Evolutionary conservation across 2,329 filamentous ascomycete genomes (phyloP).

Genomic region (Botrytis pseudocinerea): DNA sequence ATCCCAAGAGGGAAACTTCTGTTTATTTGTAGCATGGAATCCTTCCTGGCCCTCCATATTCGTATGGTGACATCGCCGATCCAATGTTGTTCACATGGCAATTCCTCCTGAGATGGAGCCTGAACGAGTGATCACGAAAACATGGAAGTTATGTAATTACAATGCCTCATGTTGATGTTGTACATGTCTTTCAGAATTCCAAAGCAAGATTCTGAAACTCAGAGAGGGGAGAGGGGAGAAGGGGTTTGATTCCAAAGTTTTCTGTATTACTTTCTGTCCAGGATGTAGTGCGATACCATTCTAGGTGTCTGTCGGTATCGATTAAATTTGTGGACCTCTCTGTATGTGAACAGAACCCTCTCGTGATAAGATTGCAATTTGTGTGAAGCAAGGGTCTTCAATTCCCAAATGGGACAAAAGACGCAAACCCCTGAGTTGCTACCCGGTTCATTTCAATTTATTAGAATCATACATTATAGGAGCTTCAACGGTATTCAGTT

Average conservation of each 20-base stretch:
- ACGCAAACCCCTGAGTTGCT: not conserved
- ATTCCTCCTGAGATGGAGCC: not conserved
- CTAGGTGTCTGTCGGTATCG: not conserved
- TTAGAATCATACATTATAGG: not conserved
- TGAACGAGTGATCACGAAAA: not conserved
- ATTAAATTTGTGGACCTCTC: not conserved
- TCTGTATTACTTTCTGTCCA: not conserved
- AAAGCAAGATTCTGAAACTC: not conserved
- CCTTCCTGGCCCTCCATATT: not conserved
- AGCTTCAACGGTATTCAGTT: not conserved
- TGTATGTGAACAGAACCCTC: not conserved
- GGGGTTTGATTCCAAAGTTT: not conserved
- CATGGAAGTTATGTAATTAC: not conserved
- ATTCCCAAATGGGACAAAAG: not conserved
- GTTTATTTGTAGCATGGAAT: not conserved
- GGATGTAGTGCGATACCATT: not conserved
- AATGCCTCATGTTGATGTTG: not conserved
- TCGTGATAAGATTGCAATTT: not conserved
- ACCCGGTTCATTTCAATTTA: not conserved
- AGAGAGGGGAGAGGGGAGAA: not conserved
- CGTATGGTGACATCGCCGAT: not conserved
- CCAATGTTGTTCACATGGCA: not conserved
- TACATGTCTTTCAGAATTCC: not conserved
- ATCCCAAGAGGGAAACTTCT: not conserved
- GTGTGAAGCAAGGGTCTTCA: not conserved